phyloP scores from a whole-genome alignment of 495 filamentous ascomycete genomes.

The Entonaema liquescens region DNA sequence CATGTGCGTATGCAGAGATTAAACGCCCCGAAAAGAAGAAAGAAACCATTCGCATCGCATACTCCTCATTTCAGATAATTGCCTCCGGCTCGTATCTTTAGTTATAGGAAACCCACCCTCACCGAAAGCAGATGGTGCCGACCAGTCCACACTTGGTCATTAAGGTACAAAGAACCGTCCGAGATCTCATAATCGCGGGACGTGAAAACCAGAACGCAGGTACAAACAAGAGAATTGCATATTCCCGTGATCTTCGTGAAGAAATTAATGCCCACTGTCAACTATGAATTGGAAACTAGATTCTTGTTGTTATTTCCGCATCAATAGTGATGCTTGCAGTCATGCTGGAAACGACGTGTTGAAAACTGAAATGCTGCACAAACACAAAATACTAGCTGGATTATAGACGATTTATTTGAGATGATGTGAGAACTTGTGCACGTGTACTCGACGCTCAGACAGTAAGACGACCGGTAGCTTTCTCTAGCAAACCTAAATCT shows the following conservation, averaged over 20 bases:
- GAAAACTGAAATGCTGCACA: neutral
- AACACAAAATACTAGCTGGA: neutral
- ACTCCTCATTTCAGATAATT: constrained; percentile 4
- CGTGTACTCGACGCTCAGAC: neutral
- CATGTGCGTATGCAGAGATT: neutral
- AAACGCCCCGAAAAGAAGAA: neutral
- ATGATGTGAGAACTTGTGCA: neutral
- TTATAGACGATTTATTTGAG: neutral
- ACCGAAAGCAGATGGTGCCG: neutral
- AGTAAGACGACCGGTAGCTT: neutral
- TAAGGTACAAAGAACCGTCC: constrained; percentile 6
- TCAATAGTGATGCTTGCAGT: neutral
- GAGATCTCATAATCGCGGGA: neutral
- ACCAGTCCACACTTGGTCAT: neutral
- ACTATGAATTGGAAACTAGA: neutral
- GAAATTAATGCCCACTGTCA: neutral
- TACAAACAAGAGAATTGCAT: neutral
- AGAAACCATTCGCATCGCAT: neutral
- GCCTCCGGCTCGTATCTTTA: constrained; percentile 6
- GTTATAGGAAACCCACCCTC: neutral
- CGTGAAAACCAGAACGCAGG: neutral
- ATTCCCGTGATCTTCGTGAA: neutral
- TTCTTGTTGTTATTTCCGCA: neutral
- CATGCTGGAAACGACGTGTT: neutral
- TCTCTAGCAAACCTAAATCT: neutral